Percentiles rank a stretch among this genome's conserved stretches.
Evolutionary conservation across 106 monocot species (phyloP).

Genomic region (Dendrobium huoshanense): DNA sequence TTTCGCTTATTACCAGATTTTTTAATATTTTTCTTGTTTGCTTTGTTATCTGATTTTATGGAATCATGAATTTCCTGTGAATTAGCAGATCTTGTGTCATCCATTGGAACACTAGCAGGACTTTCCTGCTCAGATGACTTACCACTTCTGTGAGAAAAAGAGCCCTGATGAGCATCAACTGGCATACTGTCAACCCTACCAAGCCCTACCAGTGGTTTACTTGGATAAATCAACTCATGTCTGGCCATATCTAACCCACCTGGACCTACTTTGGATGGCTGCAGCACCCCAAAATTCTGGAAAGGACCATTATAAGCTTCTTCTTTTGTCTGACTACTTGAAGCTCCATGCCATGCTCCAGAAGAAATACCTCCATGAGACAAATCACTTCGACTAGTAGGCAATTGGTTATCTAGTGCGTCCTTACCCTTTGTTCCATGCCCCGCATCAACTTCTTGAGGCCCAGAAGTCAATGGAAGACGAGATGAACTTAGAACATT

Average conservation of each 20-base stretch:
- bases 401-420: slow-evolving; percentile 27
- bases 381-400: slow-evolving; percentile 27
- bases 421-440: slow-evolving; percentile 38
- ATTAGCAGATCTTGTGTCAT: slow-evolving; percentile 73
- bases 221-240: slow-evolving; percentile 24
- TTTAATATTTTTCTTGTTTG: slow-evolving; percentile 39
- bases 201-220: slow-evolving; percentile 19
- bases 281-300: slow-evolving; percentile 25
- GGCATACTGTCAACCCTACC: slow-evolving; percentile 35
- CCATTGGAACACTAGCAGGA: slow-evolving; percentile 60
- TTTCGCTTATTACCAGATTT: slow-evolving; percentile 67
- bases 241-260: slow-evolving; percentile 23
- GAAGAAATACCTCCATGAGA: slow-evolving; percentile 28
- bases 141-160: slow-evolving; percentile 51
- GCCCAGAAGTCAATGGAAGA: slow-evolving; percentile 41
- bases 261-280: slow-evolving; percentile 19
- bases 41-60: slow-evolving; percentile 50
- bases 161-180: slow-evolving; percentile 43
- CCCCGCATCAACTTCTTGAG: slow-evolving; percentile 42
- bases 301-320: slow-evolving; percentile 27
- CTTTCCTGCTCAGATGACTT: slow-evolving; percentile 68
- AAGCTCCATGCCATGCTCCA: slow-evolving; percentile 51
- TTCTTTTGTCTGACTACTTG: slow-evolving; percentile 38
- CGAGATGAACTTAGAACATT: slow-evolving; percentile 63
- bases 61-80: slow-evolving; percentile 73